phyloP scores from a whole-genome alignment of 1,139 yeast genomes.

The Petasospora fabianii region DNA sequence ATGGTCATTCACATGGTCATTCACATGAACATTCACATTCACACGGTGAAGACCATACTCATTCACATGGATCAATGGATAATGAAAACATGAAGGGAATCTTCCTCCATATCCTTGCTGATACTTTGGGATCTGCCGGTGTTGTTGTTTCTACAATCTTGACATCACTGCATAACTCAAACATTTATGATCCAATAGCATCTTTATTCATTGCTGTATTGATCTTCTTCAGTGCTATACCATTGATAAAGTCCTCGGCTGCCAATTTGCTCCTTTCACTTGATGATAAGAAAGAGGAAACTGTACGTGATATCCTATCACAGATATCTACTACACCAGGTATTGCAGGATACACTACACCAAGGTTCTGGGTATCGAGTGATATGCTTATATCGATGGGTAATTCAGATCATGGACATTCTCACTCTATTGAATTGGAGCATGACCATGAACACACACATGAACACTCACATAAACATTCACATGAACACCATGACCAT shows the following conservation, averaged over 20 bases:
- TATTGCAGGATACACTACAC: slow-evolving; percentile 79
- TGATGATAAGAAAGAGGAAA: slow-evolving; percentile 52
- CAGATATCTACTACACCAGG: slow-evolving; percentile 74
- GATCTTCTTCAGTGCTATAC: slow-evolving; percentile 78
- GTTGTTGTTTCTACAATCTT: slow-evolving; percentile 82
- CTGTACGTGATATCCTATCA: slow-evolving; percentile 58
- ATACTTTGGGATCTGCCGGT: slow-evolving; percentile 94
- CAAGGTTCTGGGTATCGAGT: slow-evolving; percentile 75
- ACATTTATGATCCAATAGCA: slow-evolving; percentile 84
- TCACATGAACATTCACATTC: slow-evolving; percentile 7
- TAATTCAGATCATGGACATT: slow-evolving; percentile 7
- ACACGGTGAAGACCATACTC: slow-evolving; percentile 23
- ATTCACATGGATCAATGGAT: slow-evolving; percentile 12
- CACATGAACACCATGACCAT: slow-evolving; percentile 13
- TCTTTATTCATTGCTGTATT: slow-evolving; percentile 81
- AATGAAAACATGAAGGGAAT: slow-evolving; percentile 95
- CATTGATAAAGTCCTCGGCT: slow-evolving; percentile 79
- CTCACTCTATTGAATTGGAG: slow-evolving; percentile 13
- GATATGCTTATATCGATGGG: slow-evolving; percentile 27
- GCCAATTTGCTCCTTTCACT: slow-evolving; percentile 65
- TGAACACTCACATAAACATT: slow-evolving; percentile 25
- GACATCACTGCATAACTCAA: slow-evolving; percentile 53
- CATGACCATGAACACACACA: slow-evolving; percentile 23
- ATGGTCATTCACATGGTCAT: slow-evolving; percentile 31
- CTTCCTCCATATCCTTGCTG: slow-evolving; percentile 89